A percentile compares a stretch with the other conserved stretches of the same genome.
Evolutionary conservation across 192 early-diverging fungal species (phyloP).

Genomic region (Coemansia sp.): DNA sequence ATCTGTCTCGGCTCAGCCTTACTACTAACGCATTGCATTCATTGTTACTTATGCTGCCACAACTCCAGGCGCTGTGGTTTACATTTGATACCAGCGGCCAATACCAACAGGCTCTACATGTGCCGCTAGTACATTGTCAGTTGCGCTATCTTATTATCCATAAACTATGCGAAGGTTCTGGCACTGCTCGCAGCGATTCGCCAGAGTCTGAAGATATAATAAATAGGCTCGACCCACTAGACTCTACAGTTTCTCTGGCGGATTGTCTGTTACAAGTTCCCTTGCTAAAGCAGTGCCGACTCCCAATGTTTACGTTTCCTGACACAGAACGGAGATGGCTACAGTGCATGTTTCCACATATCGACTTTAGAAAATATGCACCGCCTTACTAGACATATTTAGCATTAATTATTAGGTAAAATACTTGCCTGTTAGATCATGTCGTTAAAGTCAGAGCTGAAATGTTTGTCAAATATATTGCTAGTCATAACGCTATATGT

Average conservation of each 20-base stretch:
- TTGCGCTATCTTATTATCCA: conserved; percentile 42
- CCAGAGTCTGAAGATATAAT: neutral
- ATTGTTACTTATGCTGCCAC: conserved; percentile 29
- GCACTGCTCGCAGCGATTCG: neutral
- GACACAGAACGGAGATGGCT: conserved; percentile 30
- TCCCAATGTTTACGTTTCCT: conserved; percentile 52
- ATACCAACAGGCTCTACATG: neutral
- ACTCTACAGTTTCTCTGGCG: conserved; percentile 10
- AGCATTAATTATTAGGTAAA: neutral
- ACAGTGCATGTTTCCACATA: conserved; percentile 13
- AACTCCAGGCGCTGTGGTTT: conserved; percentile 42
- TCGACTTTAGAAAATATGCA: conserved; percentile 45
- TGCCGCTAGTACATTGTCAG: neutral
- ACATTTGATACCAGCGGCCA: conserved; percentile 21
- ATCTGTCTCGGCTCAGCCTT: conserved; percentile 32
- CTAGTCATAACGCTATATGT: too few relatives aligned
- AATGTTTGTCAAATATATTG: too few relatives aligned
- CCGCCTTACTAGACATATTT: conserved; percentile 33
- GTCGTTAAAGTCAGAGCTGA: too few relatives aligned
- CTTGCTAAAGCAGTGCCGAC: conserved; percentile 30
- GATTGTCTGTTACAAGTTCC: conserved; percentile 24
- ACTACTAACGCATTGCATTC: conserved; percentile 10
- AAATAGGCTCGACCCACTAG: neutral
- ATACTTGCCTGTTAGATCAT: too few relatives aligned
- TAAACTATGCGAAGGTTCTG: conserved; percentile 7